These are phyloP conservation scores for Aspergillus affinis DNA, from an alignment of 495 filamentous ascomycete species.

Conservation along the genomic window DNA sequence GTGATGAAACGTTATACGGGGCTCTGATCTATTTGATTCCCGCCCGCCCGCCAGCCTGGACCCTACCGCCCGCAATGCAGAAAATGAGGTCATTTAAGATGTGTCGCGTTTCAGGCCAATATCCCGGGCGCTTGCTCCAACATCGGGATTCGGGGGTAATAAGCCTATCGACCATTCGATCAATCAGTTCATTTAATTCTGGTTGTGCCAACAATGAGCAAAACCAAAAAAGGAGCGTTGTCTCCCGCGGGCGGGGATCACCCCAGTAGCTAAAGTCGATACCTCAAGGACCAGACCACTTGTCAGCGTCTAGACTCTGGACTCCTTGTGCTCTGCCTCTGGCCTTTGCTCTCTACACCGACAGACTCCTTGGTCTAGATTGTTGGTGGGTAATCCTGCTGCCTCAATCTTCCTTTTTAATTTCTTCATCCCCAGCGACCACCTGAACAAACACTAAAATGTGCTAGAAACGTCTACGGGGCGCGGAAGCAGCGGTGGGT, in stretches of 20 bases:
- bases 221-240: background rate
- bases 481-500: background rate
- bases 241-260: background rate
- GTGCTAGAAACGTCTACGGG: background rate
- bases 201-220: too few species aligned
- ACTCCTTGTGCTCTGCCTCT: too few species aligned
- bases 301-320: background rate
- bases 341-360: background rate
- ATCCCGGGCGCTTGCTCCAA: background rate
- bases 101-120: background rate
- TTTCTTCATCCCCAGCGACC: background rate
- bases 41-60: too few species aligned
- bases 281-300: background rate
- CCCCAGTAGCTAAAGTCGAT: background rate
- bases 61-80: too few species aligned
- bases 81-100: background rate
- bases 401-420: background rate
- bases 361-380: background rate
- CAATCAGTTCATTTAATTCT: background rate
- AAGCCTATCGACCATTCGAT: background rate
- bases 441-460: background rate
- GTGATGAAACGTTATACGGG: background rate
- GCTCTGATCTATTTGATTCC: background rate
- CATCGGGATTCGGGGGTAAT: background rate
- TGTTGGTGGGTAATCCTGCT: background rate